phyloP scores from a whole-genome alignment of 2,329 filamentous ascomycete species.

The Fusarium bactridioides region DNA sequence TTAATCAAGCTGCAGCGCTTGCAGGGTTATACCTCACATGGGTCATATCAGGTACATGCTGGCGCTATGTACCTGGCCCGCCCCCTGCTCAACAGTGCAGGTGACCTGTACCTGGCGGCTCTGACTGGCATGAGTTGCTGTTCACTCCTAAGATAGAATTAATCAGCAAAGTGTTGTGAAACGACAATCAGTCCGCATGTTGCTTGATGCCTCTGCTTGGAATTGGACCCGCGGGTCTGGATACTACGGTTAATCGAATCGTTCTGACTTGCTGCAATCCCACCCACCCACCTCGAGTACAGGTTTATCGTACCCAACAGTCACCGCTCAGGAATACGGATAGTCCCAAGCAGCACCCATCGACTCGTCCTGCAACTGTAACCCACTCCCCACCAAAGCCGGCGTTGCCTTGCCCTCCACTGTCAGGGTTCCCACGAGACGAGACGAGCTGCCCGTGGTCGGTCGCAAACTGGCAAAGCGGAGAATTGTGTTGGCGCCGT shows the following conservation, averaged over 20 bases:
- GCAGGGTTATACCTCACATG: conserved; percentile 36
- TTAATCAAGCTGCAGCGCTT: conserved; percentile 34
- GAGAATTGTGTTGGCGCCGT: conserved; percentile 28
- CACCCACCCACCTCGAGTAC: conserved; percentile 8
- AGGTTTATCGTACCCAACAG: conserved; percentile 4
- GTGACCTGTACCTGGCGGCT: conserved; percentile 51
- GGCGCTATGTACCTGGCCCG: conserved; percentile 47
- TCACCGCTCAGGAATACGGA: conserved; percentile 32
- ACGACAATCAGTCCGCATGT: conserved; percentile 15
- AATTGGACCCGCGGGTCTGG: conserved; percentile 23
- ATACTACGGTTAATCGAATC: conserved; percentile 4
- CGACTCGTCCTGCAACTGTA: conserved; percentile 14
- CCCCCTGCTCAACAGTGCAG: conserved; percentile 46
- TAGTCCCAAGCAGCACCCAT: conserved; percentile 15
- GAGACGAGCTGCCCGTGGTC: conserved; percentile 9
- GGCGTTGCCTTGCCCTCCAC: conserved; percentile 16
- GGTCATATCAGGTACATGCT: conserved; percentile 40
- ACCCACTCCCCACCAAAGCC: conserved; percentile 21
- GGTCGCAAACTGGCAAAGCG: conserved; percentile 30
- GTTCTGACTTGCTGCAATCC: conserved; percentile 18
- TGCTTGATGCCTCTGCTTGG: conserved; percentile 9
- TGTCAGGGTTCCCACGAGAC: conserved; percentile 9
- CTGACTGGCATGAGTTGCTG: conserved; percentile 30
- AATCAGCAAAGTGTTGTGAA: conserved; percentile 26
- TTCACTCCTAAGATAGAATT: conserved; percentile 17